A percentile compares a stretch with the other conserved stretches of the same genome.
phyloP scores from a whole-genome alignment of 2,329 filamentous ascomycete species.

The Alternaria alternata region DNA sequence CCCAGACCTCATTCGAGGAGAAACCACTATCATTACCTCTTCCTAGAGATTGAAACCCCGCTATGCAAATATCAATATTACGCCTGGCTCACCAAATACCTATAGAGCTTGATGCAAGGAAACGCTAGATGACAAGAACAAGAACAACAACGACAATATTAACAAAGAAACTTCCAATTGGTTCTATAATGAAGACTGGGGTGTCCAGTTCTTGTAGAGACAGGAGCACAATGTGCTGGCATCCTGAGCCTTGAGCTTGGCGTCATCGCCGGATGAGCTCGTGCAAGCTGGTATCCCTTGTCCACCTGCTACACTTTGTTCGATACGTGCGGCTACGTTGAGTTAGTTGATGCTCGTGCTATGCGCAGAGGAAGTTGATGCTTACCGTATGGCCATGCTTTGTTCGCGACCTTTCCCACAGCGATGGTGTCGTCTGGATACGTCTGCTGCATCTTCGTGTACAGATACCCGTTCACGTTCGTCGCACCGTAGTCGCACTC shows the following conservation, averaged over 20 bases:
- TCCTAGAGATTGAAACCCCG: background rate
- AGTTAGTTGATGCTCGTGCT: conserved; percentile 11
- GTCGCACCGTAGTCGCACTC: conserved; percentile 68
- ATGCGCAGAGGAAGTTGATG: background rate
- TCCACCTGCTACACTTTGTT: conserved; percentile 60
- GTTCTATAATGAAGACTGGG: conserved; percentile 18
- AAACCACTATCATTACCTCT: conserved; percentile 10
- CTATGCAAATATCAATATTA: conserved; percentile 12
- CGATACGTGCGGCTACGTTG: conserved; percentile 60
- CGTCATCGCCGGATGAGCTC: conserved; percentile 47
- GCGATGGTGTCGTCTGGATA: conserved; percentile 46
- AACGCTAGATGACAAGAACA: conserved; percentile 11
- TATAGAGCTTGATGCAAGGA: conserved; percentile 9
- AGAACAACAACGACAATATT: background rate
- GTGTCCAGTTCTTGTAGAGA: conserved; percentile 55
- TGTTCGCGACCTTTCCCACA: conserved; percentile 39
- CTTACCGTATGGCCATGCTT: conserved; percentile 49
- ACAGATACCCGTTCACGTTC: conserved; percentile 65
- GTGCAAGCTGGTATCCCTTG: conserved; percentile 64
- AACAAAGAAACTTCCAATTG: background rate
- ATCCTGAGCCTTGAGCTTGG: conserved; percentile 49
- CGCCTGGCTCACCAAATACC: conserved; percentile 11
- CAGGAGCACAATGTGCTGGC: conserved; percentile 54
- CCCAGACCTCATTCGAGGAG: background rate
- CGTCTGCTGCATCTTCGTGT: conserved; percentile 61